Percentiles rank a stretch among this genome's conserved stretches.
Evolutionary conservation across 2,329 filamentous ascomycete genomes (phyloP).

Genomic region (Dothideomycetes sp.): DNA sequence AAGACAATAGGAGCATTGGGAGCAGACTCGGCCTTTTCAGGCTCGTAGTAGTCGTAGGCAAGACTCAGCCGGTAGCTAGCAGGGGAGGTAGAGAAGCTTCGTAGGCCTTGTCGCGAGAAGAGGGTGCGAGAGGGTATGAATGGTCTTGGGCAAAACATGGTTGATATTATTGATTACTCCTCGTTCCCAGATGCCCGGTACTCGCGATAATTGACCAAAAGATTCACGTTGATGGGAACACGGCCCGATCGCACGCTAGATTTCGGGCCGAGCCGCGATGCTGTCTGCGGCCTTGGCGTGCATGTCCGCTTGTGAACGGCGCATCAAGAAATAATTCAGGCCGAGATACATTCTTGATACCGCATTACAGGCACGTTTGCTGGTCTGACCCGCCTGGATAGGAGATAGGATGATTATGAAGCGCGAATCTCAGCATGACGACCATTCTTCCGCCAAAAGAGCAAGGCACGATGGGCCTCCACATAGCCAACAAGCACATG

Average conservation of each 20-base stretch:
- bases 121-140: slow-evolving; percentile 3
- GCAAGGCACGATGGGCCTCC: neutral
- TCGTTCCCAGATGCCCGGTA: too few species aligned
- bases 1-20: slow-evolving; percentile 62
- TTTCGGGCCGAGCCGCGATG: neutral
- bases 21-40: slow-evolving; percentile 25
- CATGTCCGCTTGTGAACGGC: too few species aligned
- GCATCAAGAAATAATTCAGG: too few species aligned
- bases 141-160: slow-evolving; percentile 5
- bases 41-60: slow-evolving; percentile 55
- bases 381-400: too few species aligned
- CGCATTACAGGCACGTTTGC: too few species aligned
- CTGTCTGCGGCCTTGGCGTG: neutral
- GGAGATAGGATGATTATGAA: slow-evolving; percentile 5
- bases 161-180: neutral
- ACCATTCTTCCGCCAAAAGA: slow-evolving; percentile 1
- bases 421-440: neutral
- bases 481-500: neutral
- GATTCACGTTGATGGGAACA: too few species aligned
- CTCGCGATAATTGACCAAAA: too few species aligned
- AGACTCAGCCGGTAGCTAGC: slow-evolving; percentile 26
- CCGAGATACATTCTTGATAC: too few species aligned
- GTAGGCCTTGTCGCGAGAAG: neutral
- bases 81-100: slow-evolving; percentile 4
- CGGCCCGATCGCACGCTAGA: too few species aligned